Base-by-base conservation (phyloP, 1,139 yeast genomes). In the Nakaseomyces sp. region DNA sequence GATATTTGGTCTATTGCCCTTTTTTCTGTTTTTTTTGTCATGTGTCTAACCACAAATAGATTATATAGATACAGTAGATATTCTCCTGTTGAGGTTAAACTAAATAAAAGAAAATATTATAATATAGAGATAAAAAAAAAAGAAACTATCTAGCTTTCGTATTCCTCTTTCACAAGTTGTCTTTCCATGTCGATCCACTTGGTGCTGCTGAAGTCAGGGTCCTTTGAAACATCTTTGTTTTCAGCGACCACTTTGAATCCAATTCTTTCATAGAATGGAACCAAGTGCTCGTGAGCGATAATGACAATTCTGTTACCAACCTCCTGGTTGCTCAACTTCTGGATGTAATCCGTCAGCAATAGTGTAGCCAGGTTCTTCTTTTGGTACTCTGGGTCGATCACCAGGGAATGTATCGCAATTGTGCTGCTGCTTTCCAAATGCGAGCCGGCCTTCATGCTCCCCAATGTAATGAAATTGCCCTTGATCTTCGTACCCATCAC, bases 301-400 rank as follows among this genome's bases (percentile, higher is more conserved):
- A 91, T 70, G 4, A 81, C 76, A 44, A 91, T 79, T 55, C 78
- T 74, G 53, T 81, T 86, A 43, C 94, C 96, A 52, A 87, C 79
- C 55, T 81, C 87, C 60, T 87, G 94, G 61, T 88, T 87, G 37
- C 88, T 77, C 64, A 91, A 70, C 57, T 89, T 86, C 65, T 91
- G 96, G 50, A 89, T 76, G 66, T 86, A 91, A 66, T 91, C 98
- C 55, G 84, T 88, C 59, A 89, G 66, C 59, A 91, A 67, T 50
- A 87, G 70, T 13, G 95, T 79, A 8, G 95, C 97, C 49, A 91
- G 71, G 58, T 83, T 84, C 65, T 78, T 76, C 46, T 88, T 85
- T 61, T 82, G 87, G 75, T 80, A 86, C 37, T 79, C 79, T 22
- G 91, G 86, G 53, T 79, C 79, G 31, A 91, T 76, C 4, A 79